Conservation (phyloP, 1,139 yeast genomes). For the Debaryomyces sp. region DNA sequence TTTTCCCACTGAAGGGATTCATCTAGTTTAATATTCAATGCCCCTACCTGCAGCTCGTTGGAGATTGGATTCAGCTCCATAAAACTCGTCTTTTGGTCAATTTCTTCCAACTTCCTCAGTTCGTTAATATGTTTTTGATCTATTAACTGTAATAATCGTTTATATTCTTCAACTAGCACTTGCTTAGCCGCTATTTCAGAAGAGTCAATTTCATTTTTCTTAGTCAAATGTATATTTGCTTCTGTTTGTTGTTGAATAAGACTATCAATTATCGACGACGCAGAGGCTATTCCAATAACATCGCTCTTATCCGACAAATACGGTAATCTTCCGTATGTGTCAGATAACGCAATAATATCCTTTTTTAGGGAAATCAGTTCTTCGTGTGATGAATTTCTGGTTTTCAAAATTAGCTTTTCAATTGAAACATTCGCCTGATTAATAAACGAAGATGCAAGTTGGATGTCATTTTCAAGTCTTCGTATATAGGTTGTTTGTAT, state of each 20-base stretch:
- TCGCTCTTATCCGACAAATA: conserved; percentile 40
- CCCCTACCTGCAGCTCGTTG: not conserved
- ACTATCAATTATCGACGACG: conserved; percentile 25
- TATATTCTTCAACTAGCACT: conserved; percentile 9
- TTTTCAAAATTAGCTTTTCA: conserved; percentile 14
- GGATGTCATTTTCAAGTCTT: conserved; percentile 32
- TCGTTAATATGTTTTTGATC: conserved; percentile 12
- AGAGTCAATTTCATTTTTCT: conserved; percentile 11
- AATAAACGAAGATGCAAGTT: conserved; percentile 25
- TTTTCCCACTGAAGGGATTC: conserved; percentile 18
- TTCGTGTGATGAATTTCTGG: conserved; percentile 11
- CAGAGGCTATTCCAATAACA: conserved; percentile 38
- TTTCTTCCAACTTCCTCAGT: conserved; percentile 9
- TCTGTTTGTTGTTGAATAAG: conserved; percentile 22
- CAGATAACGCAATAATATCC: conserved; percentile 30
- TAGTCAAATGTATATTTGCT: conserved; percentile 13
- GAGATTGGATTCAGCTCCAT: conserved; percentile 3
- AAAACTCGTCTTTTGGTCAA: conserved; percentile 3
- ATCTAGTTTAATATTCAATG: conserved; percentile 9
- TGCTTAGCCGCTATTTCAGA: conserved; percentile 3
- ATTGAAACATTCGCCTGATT: conserved; percentile 35
- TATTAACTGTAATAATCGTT: conserved; percentile 9
- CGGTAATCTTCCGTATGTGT: conserved; percentile 31
- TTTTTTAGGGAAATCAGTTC: conserved; percentile 12
- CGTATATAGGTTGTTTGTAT: conserved; percentile 23